A percentile compares a stretch with the other conserved stretches of the same genome.
These are phyloP conservation scores for Polysphondylium violaceum DNA, from an alignment of 78 protist genomes.

Conservation along the genomic window DNA sequence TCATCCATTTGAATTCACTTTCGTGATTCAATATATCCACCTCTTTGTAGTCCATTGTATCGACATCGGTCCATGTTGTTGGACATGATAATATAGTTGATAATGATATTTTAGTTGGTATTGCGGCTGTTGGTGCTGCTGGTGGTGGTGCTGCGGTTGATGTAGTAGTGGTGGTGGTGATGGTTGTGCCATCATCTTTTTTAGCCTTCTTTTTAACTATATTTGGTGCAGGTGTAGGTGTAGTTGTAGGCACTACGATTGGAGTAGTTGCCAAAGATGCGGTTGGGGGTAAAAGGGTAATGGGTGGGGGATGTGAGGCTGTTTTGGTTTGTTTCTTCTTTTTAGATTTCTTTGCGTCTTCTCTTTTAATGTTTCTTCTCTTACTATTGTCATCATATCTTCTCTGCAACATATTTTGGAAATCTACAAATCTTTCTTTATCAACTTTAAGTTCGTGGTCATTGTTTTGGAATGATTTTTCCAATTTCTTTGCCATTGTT, in stretches of 20 bases:
- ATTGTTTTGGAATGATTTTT: conserved; percentile 18
- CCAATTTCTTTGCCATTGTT: conserved; percentile 22
- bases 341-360: conserved; percentile 44
- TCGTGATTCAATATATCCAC: conserved; percentile 19
- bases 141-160: not conserved
- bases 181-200: not conserved
- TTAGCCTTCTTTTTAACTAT: not conserved
- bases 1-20: conserved; percentile 64
- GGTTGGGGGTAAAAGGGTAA: not conserved
- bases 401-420: conserved; percentile 70
- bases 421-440: conserved; percentile 51
- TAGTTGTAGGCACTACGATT: no score
- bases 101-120: not conserved
- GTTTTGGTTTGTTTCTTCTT: not conserved
- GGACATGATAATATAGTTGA: conserved; percentile 37
- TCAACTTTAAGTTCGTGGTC: conserved; percentile 30
- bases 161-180: conserved; percentile 18
- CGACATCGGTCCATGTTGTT: conserved; percentile 47
- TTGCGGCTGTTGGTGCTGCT: not conserved
- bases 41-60: conserved; percentile 68
- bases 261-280: not conserved
- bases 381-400: conserved; percentile 50
- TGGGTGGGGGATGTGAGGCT: not conserved
- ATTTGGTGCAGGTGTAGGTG: not conserved
- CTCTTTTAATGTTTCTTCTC: conserved; percentile 58